A percentile compares a stretch with the other conserved stretches of the same genome.
Conservation (phyloP, 2,329 filamentous ascomycete genomes). For the Tolypocladium sp. region DNA sequence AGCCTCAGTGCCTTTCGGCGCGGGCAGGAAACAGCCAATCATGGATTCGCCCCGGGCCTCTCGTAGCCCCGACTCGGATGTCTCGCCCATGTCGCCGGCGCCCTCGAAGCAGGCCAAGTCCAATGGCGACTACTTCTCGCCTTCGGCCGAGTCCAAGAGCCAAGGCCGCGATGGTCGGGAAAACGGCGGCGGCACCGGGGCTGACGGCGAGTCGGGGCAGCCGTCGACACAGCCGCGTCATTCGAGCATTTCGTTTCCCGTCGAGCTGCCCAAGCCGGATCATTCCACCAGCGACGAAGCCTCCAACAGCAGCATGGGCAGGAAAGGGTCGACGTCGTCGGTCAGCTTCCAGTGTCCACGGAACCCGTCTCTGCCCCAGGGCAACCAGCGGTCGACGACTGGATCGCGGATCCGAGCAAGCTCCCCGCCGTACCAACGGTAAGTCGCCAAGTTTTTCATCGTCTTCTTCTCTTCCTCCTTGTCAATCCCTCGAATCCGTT, state of each 20-base stretch:
- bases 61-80: conserved; percentile 29
- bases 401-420: conserved; percentile 31
- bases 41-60: conserved; percentile 12
- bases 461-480: conserved; percentile 1
- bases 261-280: conserved; percentile 20
- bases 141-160: conserved; percentile 7
- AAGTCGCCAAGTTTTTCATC: conserved; percentile 8
- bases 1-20: neutral
- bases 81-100: conserved; percentile 29
- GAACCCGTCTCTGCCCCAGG: conserved; percentile 38
- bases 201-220: conserved; percentile 17
- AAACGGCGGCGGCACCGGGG: conserved; percentile 9
- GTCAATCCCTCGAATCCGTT: neutral
- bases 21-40: neutral
- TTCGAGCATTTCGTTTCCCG: conserved; percentile 24
- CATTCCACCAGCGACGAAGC: conserved; percentile 4
- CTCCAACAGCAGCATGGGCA: neutral
- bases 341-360: conserved; percentile 35
- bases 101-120: conserved; percentile 10
- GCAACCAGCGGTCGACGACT: conserved; percentile 33
- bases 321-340: conserved; percentile 35
- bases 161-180: neutral
- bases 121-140: conserved; percentile 16
- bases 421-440: conserved; percentile 42
- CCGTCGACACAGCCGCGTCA: conserved; percentile 20